Percentiles rank a stretch among this genome's conserved stretches.
phyloP scores from a whole-genome alignment of 495 filamentous ascomycete genomes.

The Podospora australis region DNA sequence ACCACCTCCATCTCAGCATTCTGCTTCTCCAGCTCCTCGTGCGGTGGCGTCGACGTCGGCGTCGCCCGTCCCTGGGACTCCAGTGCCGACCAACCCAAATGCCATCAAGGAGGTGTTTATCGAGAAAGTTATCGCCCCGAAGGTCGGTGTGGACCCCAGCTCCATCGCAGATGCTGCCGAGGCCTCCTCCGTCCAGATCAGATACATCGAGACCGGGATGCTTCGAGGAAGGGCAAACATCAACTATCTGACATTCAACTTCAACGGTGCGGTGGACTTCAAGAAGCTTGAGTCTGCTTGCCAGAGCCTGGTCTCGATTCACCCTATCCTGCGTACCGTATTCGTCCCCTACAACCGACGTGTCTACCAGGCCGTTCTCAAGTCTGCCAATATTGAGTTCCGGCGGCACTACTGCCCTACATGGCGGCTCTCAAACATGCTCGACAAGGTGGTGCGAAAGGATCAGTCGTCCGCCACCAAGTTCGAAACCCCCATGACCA shows the following conservation, averaged over 20 bases:
- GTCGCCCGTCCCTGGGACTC: background rate
- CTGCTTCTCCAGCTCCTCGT: background rate
- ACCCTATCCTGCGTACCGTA: constrained; percentile 40
- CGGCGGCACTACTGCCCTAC: constrained; percentile 33
- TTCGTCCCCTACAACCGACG: constrained; percentile 37
- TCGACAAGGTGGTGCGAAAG: constrained; percentile 35
- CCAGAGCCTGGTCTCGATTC: constrained; percentile 30
- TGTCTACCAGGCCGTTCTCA: constrained; percentile 40
- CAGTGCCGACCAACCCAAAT: constrained; percentile 2
- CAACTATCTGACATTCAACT: constrained; percentile 39
- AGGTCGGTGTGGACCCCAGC: constrained; percentile 28
- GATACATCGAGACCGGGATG: constrained; percentile 42
- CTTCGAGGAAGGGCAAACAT: constrained; percentile 33
- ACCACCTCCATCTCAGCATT: background rate
- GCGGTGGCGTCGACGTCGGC: background rate
- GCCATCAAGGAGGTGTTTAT: constrained; percentile 25
- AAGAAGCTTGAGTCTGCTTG: constrained; percentile 40
- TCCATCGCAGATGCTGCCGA: constrained; percentile 38
- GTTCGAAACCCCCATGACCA: constrained; percentile 38
- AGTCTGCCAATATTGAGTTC: constrained; percentile 34
- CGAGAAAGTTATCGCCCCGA: constrained; percentile 28
- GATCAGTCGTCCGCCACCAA: constrained; percentile 31
- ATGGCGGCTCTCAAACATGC: constrained; percentile 32
- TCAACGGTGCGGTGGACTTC: constrained; percentile 32
- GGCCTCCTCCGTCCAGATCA: constrained; percentile 37